phyloP scores from a whole-genome alignment of 495 filamentous ascomycete genomes.

The Tuber borchii region DNA sequence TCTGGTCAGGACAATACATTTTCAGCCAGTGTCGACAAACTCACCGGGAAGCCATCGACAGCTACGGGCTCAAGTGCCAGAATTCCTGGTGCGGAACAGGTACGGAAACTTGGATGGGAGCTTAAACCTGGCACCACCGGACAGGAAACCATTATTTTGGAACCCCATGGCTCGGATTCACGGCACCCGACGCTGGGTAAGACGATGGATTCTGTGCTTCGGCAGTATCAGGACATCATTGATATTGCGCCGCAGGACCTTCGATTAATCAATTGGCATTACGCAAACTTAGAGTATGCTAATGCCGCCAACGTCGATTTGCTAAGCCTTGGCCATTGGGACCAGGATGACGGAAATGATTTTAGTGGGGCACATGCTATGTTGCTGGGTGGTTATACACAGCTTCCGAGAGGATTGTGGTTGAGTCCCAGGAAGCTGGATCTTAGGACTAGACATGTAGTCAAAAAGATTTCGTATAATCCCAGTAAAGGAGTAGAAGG shows the following conservation, averaged over 20 bases:
- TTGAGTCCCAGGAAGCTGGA: conserved; percentile 70
- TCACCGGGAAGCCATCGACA: conserved; percentile 40
- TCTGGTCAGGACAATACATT: conserved; percentile 28
- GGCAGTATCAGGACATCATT: conserved; percentile 76
- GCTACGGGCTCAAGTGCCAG: conserved; percentile 46
- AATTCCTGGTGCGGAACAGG: conserved; percentile 45
- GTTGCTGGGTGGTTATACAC: conserved; percentile 86
- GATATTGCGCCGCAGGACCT: conserved; percentile 79
- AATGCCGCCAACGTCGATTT: conserved; percentile 82
- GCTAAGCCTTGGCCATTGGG: conserved; percentile 86
- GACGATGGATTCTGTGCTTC: conserved; percentile 80
- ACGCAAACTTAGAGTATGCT: conserved; percentile 95
- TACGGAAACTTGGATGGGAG: conserved; percentile 64
- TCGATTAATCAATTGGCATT: conserved; percentile 92
- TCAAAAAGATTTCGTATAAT: conserved; percentile 63
- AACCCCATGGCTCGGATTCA: conserved; percentile 54
- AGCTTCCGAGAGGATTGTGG: conserved; percentile 75
- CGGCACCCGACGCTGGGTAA: conserved; percentile 70
- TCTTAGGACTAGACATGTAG: conserved; percentile 62
- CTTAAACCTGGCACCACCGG: conserved; percentile 59
- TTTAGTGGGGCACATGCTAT: conserved; percentile 91
- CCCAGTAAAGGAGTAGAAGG: conserved; percentile 38
- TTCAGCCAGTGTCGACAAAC: conserved; percentile 44
- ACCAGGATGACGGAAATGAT: conserved; percentile 94
- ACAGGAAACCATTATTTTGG: conserved; percentile 67